Evolutionary conservation across 139 green algal species (phyloP).

Genomic region (Chlorella sp.): DNA sequence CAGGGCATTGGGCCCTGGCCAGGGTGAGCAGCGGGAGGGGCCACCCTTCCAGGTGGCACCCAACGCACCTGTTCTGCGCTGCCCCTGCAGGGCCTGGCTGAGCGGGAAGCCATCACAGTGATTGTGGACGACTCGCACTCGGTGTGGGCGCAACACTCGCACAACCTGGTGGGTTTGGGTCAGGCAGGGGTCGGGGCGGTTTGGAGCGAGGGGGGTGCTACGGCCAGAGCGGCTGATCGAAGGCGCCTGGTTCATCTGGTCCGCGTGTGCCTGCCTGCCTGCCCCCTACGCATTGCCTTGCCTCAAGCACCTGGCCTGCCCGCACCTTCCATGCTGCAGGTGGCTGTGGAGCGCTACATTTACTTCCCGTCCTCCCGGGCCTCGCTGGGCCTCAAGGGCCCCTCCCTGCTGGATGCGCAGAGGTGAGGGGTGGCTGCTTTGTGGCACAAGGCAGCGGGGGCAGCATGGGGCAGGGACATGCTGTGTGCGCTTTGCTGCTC

Average conservation of each 20-base stretch:
- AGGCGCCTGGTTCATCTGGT: too few species aligned
- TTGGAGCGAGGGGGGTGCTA: not conserved
- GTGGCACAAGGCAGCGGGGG: not conserved
- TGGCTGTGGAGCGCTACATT: slow-evolving; percentile 87
- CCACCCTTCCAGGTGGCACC: too few species aligned
- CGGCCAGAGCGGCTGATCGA: too few species aligned
- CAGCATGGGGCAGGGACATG: not conserved
- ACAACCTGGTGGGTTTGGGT: slow-evolving; percentile 67
- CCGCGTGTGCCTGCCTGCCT: too few species aligned
- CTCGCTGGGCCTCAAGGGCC: slow-evolving; percentile 29
- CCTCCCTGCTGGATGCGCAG: slow-evolving; percentile 52
- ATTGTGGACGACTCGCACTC: slow-evolving; percentile 92
- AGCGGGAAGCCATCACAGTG: slow-evolving; percentile 59
- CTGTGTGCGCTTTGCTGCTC: not conserved
- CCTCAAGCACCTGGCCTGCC: too few species aligned
- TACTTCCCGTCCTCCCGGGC: slow-evolving; percentile 79
- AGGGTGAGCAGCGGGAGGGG: too few species aligned
- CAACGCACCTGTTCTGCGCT: too few species aligned
- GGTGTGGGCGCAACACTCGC: slow-evolving; percentile 84
- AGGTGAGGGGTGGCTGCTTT: not conserved
- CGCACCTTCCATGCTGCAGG: not conserved
- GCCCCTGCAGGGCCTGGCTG: slow-evolving; percentile 16
- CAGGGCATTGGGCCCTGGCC: too few species aligned
- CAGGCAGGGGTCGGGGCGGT: not conserved
- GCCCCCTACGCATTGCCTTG: not conserved